Conservation (phyloP, 208 protist genomes). For the Jaenimonas drosophilae region DNA sequence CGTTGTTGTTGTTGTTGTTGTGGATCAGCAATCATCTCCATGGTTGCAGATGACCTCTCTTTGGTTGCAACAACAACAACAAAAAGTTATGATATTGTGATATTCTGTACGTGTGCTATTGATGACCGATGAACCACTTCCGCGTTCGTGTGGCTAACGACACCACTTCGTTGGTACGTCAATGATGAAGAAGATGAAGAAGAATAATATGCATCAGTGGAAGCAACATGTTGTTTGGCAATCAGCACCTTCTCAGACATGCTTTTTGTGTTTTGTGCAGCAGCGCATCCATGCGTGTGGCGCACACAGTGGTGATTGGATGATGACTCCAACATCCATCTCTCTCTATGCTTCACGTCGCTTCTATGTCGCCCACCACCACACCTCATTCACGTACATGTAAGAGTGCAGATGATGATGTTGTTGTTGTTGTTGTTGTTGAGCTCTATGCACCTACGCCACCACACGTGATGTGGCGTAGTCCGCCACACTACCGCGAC, state of each 20-base stretch:
- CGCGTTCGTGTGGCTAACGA: too few relatives aligned
- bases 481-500: too few relatives aligned
- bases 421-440: neutral
- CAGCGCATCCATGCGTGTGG: too few relatives aligned
- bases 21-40: neutral
- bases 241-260: neutral
- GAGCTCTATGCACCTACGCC: too few relatives aligned
- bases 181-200: neutral
- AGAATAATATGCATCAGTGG: neutral
- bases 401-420: neutral
- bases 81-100: conserved; percentile 1
- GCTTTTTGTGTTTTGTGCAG: too few relatives aligned
- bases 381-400: neutral
- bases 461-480: too few relatives aligned
- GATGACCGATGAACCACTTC: too few relatives aligned
- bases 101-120: too few relatives aligned
- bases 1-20: neutral
- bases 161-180: neutral
- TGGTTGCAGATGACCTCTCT: neutral
- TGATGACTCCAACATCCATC: too few relatives aligned
- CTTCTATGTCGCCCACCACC: too few relatives aligned
- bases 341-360: too few relatives aligned
- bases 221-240: conserved; percentile 1
- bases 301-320: too few relatives aligned
- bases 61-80: neutral